A percentile compares a stretch with the other conserved stretches of the same genome.
Evolutionary conservation across 2,329 filamentous ascomycete species (phyloP).

Genomic region (Taxawa tesnikishii): DNA sequence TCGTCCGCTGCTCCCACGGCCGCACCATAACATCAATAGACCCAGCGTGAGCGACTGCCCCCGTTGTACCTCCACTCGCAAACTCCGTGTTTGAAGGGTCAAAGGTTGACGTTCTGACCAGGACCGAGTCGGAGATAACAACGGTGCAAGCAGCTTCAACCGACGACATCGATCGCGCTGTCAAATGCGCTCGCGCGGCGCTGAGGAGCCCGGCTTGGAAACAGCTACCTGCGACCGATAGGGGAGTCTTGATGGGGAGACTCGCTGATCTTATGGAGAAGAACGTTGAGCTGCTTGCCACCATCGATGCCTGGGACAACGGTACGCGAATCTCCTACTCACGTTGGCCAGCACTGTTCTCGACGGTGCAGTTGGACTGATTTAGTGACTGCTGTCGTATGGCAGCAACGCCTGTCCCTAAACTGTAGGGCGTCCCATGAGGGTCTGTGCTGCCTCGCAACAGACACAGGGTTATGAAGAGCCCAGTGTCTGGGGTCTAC

Average conservation of each 20-base stretch:
- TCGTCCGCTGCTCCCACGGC: neutral
- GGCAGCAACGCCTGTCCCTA: no score
- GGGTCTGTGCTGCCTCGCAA: no score
- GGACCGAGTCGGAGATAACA: neutral
- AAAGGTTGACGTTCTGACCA: neutral
- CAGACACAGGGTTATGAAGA: no score
- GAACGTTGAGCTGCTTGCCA: constrained; percentile 58
- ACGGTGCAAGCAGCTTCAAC: neutral
- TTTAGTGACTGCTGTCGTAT: no score
- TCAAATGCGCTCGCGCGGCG: constrained; percentile 66
- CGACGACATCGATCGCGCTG: constrained; percentile 58
- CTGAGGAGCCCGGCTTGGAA: constrained; percentile 54
- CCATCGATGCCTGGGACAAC: no score
- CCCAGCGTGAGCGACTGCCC: constrained; percentile 1
- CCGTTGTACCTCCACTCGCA: no score
- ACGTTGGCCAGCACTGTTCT: no score
- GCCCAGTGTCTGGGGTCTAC: no score
- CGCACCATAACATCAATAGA: constrained; percentile 1
- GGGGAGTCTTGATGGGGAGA: constrained; percentile 54
- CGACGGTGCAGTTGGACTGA: no score
- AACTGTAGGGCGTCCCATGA: no score
- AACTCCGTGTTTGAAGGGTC: no score
- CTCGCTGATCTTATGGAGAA: constrained; percentile 66
- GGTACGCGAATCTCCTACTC: no score
- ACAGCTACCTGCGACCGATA: constrained; percentile 52